phyloP scores from a whole-genome alignment of 2,329 filamentous ascomycete genomes.

The Penicillium sp. region DNA sequence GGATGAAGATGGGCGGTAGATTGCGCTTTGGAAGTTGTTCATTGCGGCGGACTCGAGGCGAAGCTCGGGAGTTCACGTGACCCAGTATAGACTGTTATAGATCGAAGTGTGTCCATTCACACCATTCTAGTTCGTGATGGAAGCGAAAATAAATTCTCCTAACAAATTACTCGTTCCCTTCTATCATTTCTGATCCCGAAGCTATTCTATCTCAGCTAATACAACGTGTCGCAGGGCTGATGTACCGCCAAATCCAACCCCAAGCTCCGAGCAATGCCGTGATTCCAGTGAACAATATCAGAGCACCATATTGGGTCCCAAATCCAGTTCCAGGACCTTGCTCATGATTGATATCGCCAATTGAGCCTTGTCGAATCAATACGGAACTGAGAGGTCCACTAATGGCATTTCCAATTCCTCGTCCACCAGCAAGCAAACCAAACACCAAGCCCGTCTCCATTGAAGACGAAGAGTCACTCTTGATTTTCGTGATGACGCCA shows the following conservation, averaged over 20 bases:
- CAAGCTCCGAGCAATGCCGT: slow-evolving; percentile 55
- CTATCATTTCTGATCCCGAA: not conserved
- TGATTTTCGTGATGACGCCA: slow-evolving; percentile 57
- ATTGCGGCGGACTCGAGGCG: slow-evolving; percentile 18
- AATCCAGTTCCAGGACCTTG: slow-evolving; percentile 51
- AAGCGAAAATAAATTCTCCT: too few relatives aligned
- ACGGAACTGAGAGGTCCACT: slow-evolving; percentile 61
- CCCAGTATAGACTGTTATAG: not conserved
- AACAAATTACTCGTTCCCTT: not conserved
- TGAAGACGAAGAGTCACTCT: slow-evolving; percentile 37
- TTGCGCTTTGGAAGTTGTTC: slow-evolving; percentile 15
- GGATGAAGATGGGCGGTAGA: slow-evolving; percentile 7
- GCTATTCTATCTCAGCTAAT: not conserved
- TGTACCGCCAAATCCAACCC: slow-evolving; percentile 34
- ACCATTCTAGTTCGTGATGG: too few relatives aligned
- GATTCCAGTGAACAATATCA: slow-evolving; percentile 62
- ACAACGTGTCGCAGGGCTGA: slow-evolving; percentile 17
- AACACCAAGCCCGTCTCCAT: slow-evolving; percentile 39
- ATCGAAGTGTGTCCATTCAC: too few relatives aligned
- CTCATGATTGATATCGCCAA: slow-evolving; percentile 36
- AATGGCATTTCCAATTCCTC: slow-evolving; percentile 40
- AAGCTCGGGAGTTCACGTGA: slow-evolving; percentile 10
- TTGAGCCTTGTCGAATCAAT: slow-evolving; percentile 51
- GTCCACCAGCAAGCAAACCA: slow-evolving; percentile 38
- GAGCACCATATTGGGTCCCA: slow-evolving; percentile 55